Base-by-base conservation (phyloP, 2,329 filamentous ascomycete species). In the Calonectria naviculata region DNA sequence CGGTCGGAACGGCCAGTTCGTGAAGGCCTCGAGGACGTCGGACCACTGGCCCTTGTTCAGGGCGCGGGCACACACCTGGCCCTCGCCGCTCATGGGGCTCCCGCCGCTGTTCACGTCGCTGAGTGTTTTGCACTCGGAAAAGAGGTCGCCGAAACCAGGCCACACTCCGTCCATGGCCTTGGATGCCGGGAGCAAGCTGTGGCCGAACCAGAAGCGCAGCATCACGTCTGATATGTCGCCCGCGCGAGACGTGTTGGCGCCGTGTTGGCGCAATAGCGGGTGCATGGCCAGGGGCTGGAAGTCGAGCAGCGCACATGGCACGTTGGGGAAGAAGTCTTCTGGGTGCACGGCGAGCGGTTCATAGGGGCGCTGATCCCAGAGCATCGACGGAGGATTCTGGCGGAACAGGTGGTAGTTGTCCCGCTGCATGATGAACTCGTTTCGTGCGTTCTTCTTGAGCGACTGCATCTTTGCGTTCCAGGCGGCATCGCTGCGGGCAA, bases 291-390 rank as follows among this genome's bases (percentile, higher is more conserved):
- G 87, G 4, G 94, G 93, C 74, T 92, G 89, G 70, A 94, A 85
- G 80, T 95, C 93, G 19, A 95, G 80, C 4, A 96, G 88, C 13
- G 85, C 83, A 67, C 90, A 85, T 8, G 86, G 83, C 10, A 86
- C 81, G 28, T 87, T 85, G 1, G 94, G 94, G 80, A 87, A 94
- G 77, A 94, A 92, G 74, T 97, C 95, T 1, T 87, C 78, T 0
- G 82, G 63, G 5, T 85, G 71, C 3, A 90, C 88, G 28, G 85
- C 81, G 19, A 98, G 85, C 0, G 94, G 93, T 77, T 97, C 94
- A 77, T 90, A 91, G 2, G 85, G 83, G 19, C 95, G 91, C 1
- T 89, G 87, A 81, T 97, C 94, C 90, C 92, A 95, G 29, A 86
- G 77, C 4, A 96, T 81, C 1, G 87, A 76, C 0, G 90, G 88